Evolutionary conservation across 1,284 basidiomycete genomes (phyloP), one percentile per base, ranked within the genome.

Genomic region (Ceratobasidium sp.): DNA sequence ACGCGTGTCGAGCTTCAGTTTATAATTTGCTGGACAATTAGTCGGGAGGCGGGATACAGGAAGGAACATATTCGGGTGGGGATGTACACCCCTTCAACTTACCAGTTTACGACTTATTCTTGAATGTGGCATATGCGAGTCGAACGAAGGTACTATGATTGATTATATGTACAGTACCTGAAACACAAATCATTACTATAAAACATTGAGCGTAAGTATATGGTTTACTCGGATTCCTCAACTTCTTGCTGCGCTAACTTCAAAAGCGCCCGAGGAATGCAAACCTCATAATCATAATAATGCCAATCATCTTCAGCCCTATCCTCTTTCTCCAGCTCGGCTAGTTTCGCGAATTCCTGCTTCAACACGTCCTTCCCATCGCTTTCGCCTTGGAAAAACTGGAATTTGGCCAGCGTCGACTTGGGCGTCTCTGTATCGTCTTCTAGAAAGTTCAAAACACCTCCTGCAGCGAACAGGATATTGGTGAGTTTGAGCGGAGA

Each of bases 401-500:
- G 40, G 32, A 75, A 56, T 62, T 65, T 57, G 13, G 17, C 29
- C 44, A 40, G 7, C 0, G 62, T 32, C 3, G 49, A 15, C 13
- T 43, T 29, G 1, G 73, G 49, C 1, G 73, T 51, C 22, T 75
- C 73, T 15, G 4, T 25, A 19, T 75, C 73, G 34, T 29, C 34
- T 56, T 68, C 51, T 9, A 57, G 37, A 40, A 44, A 46, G 51
- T 56, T 8, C 40, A 56, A 51, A 19, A 65, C 25, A 0, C 51
- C 73, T 37, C 51, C 37, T 3, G 46, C 61, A 7, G 73, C 73
- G 17, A 75, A 52, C 6, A 74, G 19, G 29, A 74, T 22, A 1
- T 75, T 19, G 9, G 52, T 52, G 25, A 75, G 49, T 22, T 75
- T 75, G 51, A 43, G 73, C 15, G 62, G 62, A 17, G 73, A 75